Evolutionary conservation across 129 eudicot species (phyloP), one percentile per base, ranked within the genome.

Genomic region (Kitagawia praeruptora): DNA sequence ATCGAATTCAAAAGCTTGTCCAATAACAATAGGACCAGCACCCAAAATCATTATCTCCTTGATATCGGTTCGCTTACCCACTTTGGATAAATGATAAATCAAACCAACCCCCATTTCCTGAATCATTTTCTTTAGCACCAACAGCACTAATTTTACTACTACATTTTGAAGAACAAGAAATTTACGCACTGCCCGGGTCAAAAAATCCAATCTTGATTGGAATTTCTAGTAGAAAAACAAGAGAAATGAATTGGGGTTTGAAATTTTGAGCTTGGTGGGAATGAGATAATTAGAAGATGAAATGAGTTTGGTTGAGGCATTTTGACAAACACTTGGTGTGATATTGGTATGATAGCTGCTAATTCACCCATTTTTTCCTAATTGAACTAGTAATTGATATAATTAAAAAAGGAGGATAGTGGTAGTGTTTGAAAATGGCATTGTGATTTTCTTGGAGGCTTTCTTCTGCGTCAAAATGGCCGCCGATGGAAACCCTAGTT

Each of bases 1-100:
- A 84, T 96, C 98, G 78, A 96, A 96, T 82, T 96, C 97, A 38
- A 97, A 96, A 61, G 99, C 98, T 82, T 96, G 99, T 2, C 99
- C 99, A 47, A 92, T 96, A 6, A 96, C 98, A 38, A 92, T 96
- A 0, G 98, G 98, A 4, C 98, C 99, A 4, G 97, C 99, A 45
- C 97, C 98, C 42, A 96, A 78, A 56, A 96, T 96, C 93, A 96
- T 74, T 48, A 96, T 96, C 88, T 96, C 92, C 91, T 92, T 96
- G 1, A 96, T 87, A 79, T 96, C 97, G 4, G 95, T 92, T 39
- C 98, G 88, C 78, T 92, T 96, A 28, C 99, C 99, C 72, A 81
- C 78, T 27, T 31, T 31, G 1, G 1, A 0, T 1, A 31, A 0
- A 0, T 66, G 78, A 75, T 31, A 72, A 66, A 47, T 56, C 39